phyloP scores from a whole-genome alignment of 106 monocot species.

The Allium fistulosum region DNA sequence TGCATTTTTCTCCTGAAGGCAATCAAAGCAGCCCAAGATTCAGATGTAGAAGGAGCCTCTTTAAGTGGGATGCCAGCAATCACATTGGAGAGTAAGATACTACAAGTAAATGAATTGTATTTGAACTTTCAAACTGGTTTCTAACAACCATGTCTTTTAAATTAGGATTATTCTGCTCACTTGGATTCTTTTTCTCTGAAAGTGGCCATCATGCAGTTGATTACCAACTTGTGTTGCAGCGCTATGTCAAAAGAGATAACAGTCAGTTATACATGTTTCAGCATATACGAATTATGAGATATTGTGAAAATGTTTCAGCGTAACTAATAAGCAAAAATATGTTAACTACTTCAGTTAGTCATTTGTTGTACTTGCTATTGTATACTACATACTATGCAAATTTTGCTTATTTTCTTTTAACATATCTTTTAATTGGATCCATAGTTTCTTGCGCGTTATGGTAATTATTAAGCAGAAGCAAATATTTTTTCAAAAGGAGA shows the following conservation, averaged over 20 bases:
- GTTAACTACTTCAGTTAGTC: too few species aligned
- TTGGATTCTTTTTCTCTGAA: slow-evolving; percentile 66
- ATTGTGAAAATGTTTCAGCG: too few species aligned
- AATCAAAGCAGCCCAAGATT: slow-evolving; percentile 80
- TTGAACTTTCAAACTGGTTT: too few species aligned
- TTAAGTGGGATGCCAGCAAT: slow-evolving; percentile 72
- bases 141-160: not conserved
- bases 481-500: too few species aligned
- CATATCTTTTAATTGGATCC: too few species aligned
- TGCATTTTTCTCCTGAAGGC: slow-evolving; percentile 41
- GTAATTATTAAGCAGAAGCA: too few species aligned
- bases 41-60: slow-evolving; percentile 34
- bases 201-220: slow-evolving; percentile 66
- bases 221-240: slow-evolving; percentile 87
- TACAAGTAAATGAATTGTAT: not conserved
- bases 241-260: slow-evolving; percentile 68
- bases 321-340: too few species aligned
- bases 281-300: too few species aligned
- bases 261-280: slow-evolving; percentile 23
- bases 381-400: too few species aligned
- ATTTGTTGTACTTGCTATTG: too few species aligned
- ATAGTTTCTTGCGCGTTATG: too few species aligned
- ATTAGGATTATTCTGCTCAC: slow-evolving; percentile 73
- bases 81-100: slow-evolving; percentile 55
- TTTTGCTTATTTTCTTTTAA: too few species aligned